These are phyloP conservation scores for Chimonanthus praecox DNA, from an alignment of 164 flowering plant genomes.

Conservation along the genomic window DNA sequence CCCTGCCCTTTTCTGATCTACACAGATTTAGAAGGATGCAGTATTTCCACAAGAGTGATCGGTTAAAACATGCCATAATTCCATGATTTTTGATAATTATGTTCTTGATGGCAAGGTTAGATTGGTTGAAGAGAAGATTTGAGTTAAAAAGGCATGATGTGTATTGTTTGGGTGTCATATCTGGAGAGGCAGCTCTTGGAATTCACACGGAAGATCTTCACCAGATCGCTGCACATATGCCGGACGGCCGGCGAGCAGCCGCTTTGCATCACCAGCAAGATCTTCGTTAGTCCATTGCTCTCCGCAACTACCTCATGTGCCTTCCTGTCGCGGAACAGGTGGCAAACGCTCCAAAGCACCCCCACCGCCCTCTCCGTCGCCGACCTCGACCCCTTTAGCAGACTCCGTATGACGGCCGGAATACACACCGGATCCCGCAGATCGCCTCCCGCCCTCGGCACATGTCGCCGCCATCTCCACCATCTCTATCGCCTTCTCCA, in stretches of 20 bases:
- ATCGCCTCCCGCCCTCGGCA: slow-evolving; percentile 59
- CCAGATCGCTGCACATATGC: slow-evolving; percentile 64
- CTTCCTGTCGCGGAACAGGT: slow-evolving; percentile 40
- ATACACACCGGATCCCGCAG: slow-evolving; percentile 38
- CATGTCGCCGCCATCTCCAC: slow-evolving; percentile 48
- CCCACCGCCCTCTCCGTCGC: slow-evolving; percentile 79
- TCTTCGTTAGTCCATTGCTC: slow-evolving; percentile 73
- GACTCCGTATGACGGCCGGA: slow-evolving; percentile 38
- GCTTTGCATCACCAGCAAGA: slow-evolving; percentile 81
- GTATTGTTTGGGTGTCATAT: slow-evolving; percentile 76
- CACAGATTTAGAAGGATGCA: too few species aligned
- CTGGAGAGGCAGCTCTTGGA: slow-evolving; percentile 52
- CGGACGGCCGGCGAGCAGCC: slow-evolving; percentile 60
- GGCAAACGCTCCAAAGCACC: slow-evolving; percentile 77
- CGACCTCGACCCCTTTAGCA: slow-evolving; percentile 55
- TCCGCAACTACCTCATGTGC: slow-evolving; percentile 54
- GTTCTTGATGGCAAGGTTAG: too few species aligned
- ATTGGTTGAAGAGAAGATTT: neutral
- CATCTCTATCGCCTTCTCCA: slow-evolving; percentile 48
- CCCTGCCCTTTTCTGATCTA: neutral
- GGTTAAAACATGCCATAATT: too few species aligned
- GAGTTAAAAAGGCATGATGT: slow-evolving; percentile 77
- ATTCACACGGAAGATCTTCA: slow-evolving; percentile 56
- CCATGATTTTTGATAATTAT: too few species aligned
- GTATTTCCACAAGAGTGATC: too few species aligned